Percentiles rank a stretch among this genome's conserved stretches.
These are phyloP conservation scores for Sporopachydermia quercuum DNA, from an alignment of 805 yeast genomes.

Conservation along the genomic window DNA sequence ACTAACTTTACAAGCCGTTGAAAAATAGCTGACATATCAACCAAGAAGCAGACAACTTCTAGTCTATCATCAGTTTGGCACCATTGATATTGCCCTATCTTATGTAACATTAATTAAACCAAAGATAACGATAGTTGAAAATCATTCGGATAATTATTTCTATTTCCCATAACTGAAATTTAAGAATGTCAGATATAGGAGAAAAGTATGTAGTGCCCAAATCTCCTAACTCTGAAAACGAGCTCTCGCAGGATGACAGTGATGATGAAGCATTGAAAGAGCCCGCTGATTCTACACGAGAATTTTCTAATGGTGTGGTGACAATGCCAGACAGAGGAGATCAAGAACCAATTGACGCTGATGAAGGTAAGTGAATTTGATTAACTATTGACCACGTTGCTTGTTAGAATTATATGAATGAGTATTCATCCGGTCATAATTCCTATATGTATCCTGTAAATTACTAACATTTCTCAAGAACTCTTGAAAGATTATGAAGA, in stretches of 20 bases:
- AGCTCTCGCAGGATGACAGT: constrained; percentile 2
- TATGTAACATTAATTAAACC: too few species aligned
- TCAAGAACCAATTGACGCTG: constrained; percentile 37
- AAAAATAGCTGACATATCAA: too few species aligned
- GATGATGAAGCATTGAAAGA: constrained; percentile 3
- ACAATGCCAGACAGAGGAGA: constrained; percentile 7
- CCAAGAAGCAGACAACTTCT: too few species aligned
- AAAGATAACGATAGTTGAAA: too few species aligned
- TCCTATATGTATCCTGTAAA: constrained; percentile 19
- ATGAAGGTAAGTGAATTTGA: constrained; percentile 35
- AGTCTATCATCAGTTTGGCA: too few species aligned
- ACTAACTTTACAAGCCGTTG: too few species aligned
- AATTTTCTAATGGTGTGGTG: constrained; percentile 6
- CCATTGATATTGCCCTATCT: too few species aligned
- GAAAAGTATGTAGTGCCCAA: not conserved
- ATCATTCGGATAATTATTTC: too few species aligned
- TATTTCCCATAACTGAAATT: too few species aligned
- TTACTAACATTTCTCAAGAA: constrained; percentile 26
- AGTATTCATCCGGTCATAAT: constrained; percentile 1
- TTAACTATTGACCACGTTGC: too few species aligned
- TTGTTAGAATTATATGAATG: too few species aligned
- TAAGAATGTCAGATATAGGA: not conserved
- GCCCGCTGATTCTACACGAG: constrained; percentile 2
- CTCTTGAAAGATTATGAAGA: constrained; percentile 21
- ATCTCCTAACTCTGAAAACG: not conserved